Conservation (phyloP, 192 early-diverging fungal genomes). For the Piromyces sp. region DNA sequence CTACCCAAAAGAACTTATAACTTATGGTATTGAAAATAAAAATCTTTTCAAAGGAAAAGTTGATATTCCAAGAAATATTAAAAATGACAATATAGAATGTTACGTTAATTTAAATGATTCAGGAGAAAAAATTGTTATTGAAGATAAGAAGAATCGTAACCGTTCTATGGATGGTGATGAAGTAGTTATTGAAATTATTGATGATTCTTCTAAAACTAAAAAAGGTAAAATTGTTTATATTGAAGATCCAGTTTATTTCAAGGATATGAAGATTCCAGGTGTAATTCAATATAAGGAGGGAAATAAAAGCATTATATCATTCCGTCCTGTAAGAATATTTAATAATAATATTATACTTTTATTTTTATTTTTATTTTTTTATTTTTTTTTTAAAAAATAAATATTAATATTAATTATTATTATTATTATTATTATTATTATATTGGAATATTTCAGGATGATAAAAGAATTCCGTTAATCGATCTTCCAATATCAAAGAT, state of each 20-base stretch:
- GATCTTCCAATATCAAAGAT: background rate
- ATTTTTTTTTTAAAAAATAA: background rate
- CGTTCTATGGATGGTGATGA: conserved; percentile 68
- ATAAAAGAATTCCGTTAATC: background rate
- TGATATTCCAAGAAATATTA: background rate
- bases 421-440: background rate
- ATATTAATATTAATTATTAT: background rate
- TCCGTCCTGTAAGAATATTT: background rate
- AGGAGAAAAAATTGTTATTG: conserved; percentile 60
- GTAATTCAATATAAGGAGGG: background rate
- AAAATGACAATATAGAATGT: background rate
- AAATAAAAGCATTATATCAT: background rate
- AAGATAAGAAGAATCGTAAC: conserved; percentile 56
- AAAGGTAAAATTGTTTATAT: conserved; percentile 19
- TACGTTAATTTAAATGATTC: background rate
- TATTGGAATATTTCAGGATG: too few relatives aligned
- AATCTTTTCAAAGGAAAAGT: background rate
- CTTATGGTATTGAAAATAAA: background rate
- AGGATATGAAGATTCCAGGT: background rate
- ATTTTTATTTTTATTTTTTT: too few relatives aligned
- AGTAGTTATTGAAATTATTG: conserved; percentile 52
- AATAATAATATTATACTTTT: too few relatives aligned
- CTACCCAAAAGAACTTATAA: background rate
- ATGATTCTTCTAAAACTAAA: conserved; percentile 34
- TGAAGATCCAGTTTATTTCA: background rate